Base-by-base conservation (phyloP, 192 early-diverging fungal species). In the Dissophora globulifera region DNA sequence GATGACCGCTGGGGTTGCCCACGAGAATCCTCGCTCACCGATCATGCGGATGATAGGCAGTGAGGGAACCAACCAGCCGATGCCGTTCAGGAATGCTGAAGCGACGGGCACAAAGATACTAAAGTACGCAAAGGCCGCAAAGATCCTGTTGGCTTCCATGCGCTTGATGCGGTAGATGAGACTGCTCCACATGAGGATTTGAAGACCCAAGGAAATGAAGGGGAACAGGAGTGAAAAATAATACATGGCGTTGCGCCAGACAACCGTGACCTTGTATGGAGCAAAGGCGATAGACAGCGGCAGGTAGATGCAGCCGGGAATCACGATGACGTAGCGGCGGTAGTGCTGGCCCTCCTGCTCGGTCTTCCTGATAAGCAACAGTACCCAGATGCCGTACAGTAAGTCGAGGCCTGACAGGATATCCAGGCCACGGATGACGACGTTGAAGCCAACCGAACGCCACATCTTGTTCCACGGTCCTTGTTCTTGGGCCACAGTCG, bases 271-370 rank as follows among this genome's bases (percentile, higher is more conserved):
- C 58, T 67, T 76, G 58, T 76, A 76, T 2, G 72, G 72, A 8
- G 72, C 72, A 56, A 76, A 76, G 46, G 63, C 58, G n/a, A 76
- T 67, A 17, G 72, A 76, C 5, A 76, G 26, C 17, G 72, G 72
- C 40, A 76, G 27, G 12, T 67, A 76, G 33, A 76, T 43, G 26
- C 62, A 67, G 0, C 72, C 72, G 2, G 72, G 72, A 25, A 67
- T 49, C 17, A 76, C 49, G 53, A 67, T 62, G 33, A 67, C 22
- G 23, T 62, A 76, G 11, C 72, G 58, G 2, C 57, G 40, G 11
- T 19, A 56, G n/a, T 76, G 62, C 46, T 67, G 62, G 6, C 15
- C 50, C 3, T 76, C 72, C 1, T 61, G 23, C 35, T 48, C 50
- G n/a, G 57, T 64, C 58, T 62, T 67, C 43, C 43, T 16, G 22